Evolutionary conservation across 352 stramenopile genomes (phyloP).

Genomic region (Phytophthora rubi): DNA sequence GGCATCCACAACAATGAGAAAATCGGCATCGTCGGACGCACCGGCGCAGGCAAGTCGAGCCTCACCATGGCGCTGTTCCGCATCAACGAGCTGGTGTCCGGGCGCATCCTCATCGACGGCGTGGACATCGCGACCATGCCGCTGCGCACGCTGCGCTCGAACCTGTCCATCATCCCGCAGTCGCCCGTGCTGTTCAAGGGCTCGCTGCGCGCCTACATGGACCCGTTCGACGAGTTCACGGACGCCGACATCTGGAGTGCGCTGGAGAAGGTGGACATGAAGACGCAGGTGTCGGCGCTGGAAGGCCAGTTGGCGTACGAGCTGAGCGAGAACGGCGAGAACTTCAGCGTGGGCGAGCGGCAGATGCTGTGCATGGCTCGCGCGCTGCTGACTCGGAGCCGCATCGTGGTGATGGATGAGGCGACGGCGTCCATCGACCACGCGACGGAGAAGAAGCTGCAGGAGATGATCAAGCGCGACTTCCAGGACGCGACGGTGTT

Average conservation of each 20-base stretch:
- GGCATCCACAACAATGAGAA: conserved; percentile 55
- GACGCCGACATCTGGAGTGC: conserved; percentile 78
- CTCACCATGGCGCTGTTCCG: conserved; percentile 89
- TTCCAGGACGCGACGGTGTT: too few relatives aligned
- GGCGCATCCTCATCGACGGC: conserved; percentile 45
- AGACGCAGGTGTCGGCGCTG: conserved; percentile 28
- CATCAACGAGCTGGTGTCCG: conserved; percentile 71
- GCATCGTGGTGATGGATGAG: too few relatives aligned
- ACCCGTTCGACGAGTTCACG: conserved; percentile 85
- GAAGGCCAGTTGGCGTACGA: conserved; percentile 27
- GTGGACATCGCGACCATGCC: conserved; percentile 39
- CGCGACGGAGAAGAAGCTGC: too few relatives aligned
- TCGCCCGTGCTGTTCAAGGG: conserved; percentile 91
- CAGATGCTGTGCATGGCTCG: conserved; percentile 93
- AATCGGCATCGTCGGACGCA: conserved; percentile 87
- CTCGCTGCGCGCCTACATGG: conserved; percentile 83
- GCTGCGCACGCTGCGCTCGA: conserved; percentile 33
- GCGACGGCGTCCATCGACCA: too few relatives aligned
- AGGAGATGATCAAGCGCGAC: too few relatives aligned
- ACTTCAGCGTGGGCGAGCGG: conserved; percentile 74
- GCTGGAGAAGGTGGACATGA: conserved; percentile 74
- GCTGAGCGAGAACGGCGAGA: conserved; percentile 63
- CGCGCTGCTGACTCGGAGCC: conserved; percentile 14
- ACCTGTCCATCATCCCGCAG: conserved; percentile 51
- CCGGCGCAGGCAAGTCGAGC: conserved; percentile 81